Evolutionary conservation across 805 yeast species (phyloP).

Genomic region (Tetrapisispora phaffii): DNA sequence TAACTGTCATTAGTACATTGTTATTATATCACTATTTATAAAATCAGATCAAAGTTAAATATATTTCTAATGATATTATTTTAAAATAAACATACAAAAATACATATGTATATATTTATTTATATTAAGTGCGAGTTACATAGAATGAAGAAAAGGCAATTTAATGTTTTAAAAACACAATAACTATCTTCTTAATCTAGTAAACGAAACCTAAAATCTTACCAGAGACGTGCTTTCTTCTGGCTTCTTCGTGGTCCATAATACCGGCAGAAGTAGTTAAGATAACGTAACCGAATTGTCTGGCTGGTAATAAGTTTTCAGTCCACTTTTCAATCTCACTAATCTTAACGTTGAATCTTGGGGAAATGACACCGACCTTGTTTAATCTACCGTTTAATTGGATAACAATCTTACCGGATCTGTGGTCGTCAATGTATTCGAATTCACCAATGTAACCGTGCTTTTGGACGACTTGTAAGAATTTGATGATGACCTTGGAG

Average conservation of each 20-base stretch:
- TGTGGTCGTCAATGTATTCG: constrained; percentile 97
- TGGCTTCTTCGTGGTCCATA: constrained; percentile 99
- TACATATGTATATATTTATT: constrained; percentile 1
- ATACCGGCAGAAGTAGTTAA: constrained; percentile 99
- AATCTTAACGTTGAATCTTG: constrained; percentile 95
- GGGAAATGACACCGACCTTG: constrained; percentile 98
- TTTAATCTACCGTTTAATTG: constrained; percentile 96
- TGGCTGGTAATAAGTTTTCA: constrained; percentile 94
- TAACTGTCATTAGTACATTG: too few species aligned
- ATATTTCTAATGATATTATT: constrained; percentile 2
- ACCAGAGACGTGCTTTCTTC: constrained; percentile 99
- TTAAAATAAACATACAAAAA: constrained; percentile 1
- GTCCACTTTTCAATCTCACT: constrained; percentile 97
- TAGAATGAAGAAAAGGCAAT: neutral
- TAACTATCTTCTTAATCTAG: constrained; percentile 68
- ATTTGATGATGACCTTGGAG: constrained; percentile 95
- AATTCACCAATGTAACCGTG: constrained; percentile 99
- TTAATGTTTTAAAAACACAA: neutral
- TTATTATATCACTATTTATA: too few species aligned
- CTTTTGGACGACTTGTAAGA: constrained; percentile 92
- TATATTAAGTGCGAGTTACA: neutral
- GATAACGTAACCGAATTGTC: constrained; percentile 97
- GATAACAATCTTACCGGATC: constrained; percentile 95
- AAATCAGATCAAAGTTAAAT: neutral
- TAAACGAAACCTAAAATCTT: constrained; percentile 97